Evolutionary conservation across 768 basidiomycete species (phyloP), one percentile per base, ranked within the genome.

Genomic region (Panaeolus papilionaceus): DNA sequence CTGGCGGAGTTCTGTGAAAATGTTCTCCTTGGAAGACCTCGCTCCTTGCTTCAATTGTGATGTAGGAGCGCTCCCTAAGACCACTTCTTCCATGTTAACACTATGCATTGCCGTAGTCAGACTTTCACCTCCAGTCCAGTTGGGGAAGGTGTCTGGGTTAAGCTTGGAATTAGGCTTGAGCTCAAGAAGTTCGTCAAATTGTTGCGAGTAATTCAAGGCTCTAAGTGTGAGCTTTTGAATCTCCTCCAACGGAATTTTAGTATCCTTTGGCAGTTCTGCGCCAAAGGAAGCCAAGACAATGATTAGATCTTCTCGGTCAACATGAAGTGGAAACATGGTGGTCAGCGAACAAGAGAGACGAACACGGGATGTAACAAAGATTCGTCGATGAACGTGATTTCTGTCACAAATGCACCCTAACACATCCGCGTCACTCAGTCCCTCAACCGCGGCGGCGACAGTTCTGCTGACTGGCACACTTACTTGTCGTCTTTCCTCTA

Each of bases 1-100:
- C 42, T 76, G 70, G 44, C 78, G 72, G 47, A 79, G 67, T 64
- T 78, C 76, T 67, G 64, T 68, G 64, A 79, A 78, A 0, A 76
- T 78, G 38, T 79, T 75, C 47, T 77, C 71, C 64, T 74, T 69
- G 2, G 67, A 66, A 3, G 73, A 66, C 26, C 71, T 70, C 12
- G 64, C 18, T 7, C 63, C 64, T 14, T 68, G 63, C 64, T 68
- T n/a, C 33, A 38, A 39, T 63, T 67, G 20, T 20, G 47, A 51
- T 3, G 26, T 20, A 0, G 47, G 47, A 2, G 47, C 47, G 10
- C 40, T 45, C 47, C 69, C 68, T 68, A 42, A 38, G 47, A 20
- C 69, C 6, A 66, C 68, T 63, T 77, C 75, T 18, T 64, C 68
- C 23, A 76, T 37, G 42, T 71, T 76, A 6, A 68, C 66, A 33